phyloP scores from a whole-genome alignment of 805 yeast genomes.

The Schwanniomyces pseudopolymorphus region DNA sequence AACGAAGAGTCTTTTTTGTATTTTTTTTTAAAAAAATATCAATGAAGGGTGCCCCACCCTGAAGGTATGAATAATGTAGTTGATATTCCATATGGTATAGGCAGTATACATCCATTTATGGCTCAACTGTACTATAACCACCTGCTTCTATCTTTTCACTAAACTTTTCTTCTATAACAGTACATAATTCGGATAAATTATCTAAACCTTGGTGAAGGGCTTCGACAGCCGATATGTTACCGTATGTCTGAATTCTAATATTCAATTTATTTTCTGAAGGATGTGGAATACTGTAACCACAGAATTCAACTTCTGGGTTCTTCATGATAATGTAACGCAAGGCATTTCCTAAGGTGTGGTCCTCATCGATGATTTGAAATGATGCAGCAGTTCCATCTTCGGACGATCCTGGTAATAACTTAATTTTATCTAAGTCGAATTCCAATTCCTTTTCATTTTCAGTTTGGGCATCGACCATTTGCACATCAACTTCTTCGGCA shows the following conservation, averaged over 20 bases:
- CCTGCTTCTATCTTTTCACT: slow-evolving; percentile 64
- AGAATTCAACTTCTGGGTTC: slow-evolving; percentile 96
- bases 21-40: background rate
- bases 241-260: slow-evolving; percentile 92
- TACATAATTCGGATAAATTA: slow-evolving; percentile 79
- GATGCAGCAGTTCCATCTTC: slow-evolving; percentile 95
- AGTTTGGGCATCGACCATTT: slow-evolving; percentile 19
- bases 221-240: slow-evolving; percentile 79
- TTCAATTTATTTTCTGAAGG: slow-evolving; percentile 91
- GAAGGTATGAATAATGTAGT: background rate
- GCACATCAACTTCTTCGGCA: slow-evolving; percentile 21
- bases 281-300: slow-evolving; percentile 98
- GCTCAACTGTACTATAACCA: slow-evolving; percentile 50
- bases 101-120: slow-evolving; percentile 20
- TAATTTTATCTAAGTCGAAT: slow-evolving; percentile 57
- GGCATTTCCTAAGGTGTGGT: slow-evolving; percentile 94
- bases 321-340: slow-evolving; percentile 93
- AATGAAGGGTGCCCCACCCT: background rate
- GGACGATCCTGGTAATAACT: slow-evolving; percentile 77
- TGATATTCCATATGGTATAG: background rate
- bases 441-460: slow-evolving; percentile 48
- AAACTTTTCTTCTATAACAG: slow-evolving; percentile 77
- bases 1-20: background rate
- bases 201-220: slow-evolving; percentile 90
- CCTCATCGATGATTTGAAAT: slow-evolving; percentile 90